Conservation (phyloP, 768 basidiomycete species). For the Suillus cothurnatus region DNA sequence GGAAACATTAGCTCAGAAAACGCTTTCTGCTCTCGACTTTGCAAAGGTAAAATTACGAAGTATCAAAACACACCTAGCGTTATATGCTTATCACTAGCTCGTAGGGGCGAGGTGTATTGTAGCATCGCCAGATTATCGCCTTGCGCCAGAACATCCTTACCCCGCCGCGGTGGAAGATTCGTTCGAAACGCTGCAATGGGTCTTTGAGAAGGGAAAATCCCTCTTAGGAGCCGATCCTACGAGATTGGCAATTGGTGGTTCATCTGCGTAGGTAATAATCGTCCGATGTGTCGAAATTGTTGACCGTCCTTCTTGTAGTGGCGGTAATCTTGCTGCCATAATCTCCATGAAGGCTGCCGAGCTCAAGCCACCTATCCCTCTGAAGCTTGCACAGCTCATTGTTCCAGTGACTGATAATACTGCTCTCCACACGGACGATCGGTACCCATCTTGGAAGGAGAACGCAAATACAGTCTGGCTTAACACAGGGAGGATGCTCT, state of each 20-base stretch:
- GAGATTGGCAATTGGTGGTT: constrained; percentile 70
- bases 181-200: constrained; percentile 39
- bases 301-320: constrained; percentile 42
- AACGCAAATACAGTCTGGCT: constrained; percentile 67
- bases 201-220: constrained; percentile 42
- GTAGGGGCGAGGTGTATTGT: constrained; percentile 37
- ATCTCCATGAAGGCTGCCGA: constrained; percentile 65
- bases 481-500: constrained; percentile 62
- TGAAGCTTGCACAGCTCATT: constrained; percentile 65
- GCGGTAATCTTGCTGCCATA: constrained; percentile 72
- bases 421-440: constrained; percentile 40
- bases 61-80: neutral
- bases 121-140: constrained; percentile 35
- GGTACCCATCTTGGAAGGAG: constrained; percentile 55
- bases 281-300: neutral
- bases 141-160: constrained; percentile 37
- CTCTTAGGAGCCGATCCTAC: constrained; percentile 51
- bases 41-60: constrained; percentile 24
- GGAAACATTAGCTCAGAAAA: constrained; percentile 65
- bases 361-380: constrained; percentile 48
- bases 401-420: constrained; percentile 83
- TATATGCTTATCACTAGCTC: constrained; percentile 2
- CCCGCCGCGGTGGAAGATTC: constrained; percentile 36
- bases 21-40: constrained; percentile 47
- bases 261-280: constrained; percentile 54